phyloP scores from a whole-genome alignment of 768 basidiomycete species.

The Leccinum variicolor region DNA sequence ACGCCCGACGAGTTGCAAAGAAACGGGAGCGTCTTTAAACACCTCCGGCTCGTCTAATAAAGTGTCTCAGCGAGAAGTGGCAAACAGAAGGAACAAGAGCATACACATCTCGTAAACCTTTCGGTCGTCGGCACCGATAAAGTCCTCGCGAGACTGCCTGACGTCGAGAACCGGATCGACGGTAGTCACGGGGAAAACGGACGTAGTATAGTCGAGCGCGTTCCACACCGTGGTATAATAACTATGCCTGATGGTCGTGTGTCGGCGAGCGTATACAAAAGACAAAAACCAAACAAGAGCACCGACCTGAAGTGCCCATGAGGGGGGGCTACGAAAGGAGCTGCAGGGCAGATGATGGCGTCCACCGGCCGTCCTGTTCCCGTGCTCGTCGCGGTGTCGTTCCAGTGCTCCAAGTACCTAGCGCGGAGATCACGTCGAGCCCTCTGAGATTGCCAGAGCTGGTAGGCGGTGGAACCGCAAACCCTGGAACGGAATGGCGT shows the following conservation, averaged over 20 bases:
- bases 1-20: constrained; percentile 64
- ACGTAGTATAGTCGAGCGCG: constrained; percentile 59
- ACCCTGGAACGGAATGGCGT: constrained; percentile 22
- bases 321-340: constrained; percentile 57
- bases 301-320: constrained; percentile 57
- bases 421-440: constrained; percentile 43
- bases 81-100: constrained; percentile 14
- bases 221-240: constrained; percentile 67
- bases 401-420: constrained; percentile 62
- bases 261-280: background rate
- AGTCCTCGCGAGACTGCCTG: constrained; percentile 42
- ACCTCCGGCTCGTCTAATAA: constrained; percentile 52
- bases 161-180: constrained; percentile 55
- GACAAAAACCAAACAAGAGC: background rate
- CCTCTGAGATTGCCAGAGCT: constrained; percentile 68
- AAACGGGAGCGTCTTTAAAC: constrained; percentile 57
- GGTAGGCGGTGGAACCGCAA: constrained; percentile 45
- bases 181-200: constrained; percentile 60
- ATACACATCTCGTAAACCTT: constrained; percentile 51
- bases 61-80: background rate
- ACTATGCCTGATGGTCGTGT: constrained; percentile 34
- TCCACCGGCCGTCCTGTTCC: constrained; percentile 74
- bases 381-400: constrained; percentile 46
- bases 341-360: constrained; percentile 65
- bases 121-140: constrained; percentile 48